Percentiles rank a stretch among this genome's conserved stretches.
Conservation (phyloP, 1,139 yeast species). For the Debaryomycetaceae sp. region DNA sequence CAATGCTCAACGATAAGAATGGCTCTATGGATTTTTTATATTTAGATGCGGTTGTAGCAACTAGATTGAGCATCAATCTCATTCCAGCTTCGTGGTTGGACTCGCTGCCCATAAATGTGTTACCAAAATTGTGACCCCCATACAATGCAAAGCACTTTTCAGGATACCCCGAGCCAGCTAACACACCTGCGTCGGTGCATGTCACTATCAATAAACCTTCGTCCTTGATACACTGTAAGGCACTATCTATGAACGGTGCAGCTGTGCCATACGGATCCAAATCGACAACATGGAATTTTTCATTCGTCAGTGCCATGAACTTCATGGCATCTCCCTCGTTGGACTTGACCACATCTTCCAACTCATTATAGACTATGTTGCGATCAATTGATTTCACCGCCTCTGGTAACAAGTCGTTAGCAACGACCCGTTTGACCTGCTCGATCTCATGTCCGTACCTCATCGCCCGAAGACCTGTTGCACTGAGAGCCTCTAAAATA, state of each 20-base stretch:
- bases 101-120: conserved; percentile 70
- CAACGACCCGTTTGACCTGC: conserved; percentile 63
- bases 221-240: conserved; percentile 74
- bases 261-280: conserved; percentile 98
- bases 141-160: conserved; percentile 93
- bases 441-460: conserved; percentile 92
- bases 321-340: conserved; percentile 87
- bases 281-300: conserved; percentile 77
- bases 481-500: conserved; percentile 86
- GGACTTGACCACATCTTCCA: conserved; percentile 51
- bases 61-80: conserved; percentile 71
- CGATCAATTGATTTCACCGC: conserved; percentile 82
- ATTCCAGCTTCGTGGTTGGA: conserved; percentile 92
- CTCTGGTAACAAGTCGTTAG: conserved; percentile 81
- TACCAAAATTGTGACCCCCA: conserved; percentile 73
- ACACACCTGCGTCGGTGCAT: conserved; percentile 92
- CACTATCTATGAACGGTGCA: conserved; percentile 89
- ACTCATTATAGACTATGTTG: conserved; percentile 66
- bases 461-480: conserved; percentile 91
- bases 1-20: conserved; percentile 76
- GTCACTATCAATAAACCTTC: conserved; percentile 86
- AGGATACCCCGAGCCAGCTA: conserved; percentile 95
- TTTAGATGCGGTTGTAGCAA: conserved; percentile 83
- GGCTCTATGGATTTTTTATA: conserved; percentile 89
- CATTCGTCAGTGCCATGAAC: conserved; percentile 58